Percentiles rank a stretch among this genome's conserved stretches.
phyloP scores from a whole-genome alignment of 2,329 filamentous ascomycete genomes.

The Clonostachys rosea region DNA sequence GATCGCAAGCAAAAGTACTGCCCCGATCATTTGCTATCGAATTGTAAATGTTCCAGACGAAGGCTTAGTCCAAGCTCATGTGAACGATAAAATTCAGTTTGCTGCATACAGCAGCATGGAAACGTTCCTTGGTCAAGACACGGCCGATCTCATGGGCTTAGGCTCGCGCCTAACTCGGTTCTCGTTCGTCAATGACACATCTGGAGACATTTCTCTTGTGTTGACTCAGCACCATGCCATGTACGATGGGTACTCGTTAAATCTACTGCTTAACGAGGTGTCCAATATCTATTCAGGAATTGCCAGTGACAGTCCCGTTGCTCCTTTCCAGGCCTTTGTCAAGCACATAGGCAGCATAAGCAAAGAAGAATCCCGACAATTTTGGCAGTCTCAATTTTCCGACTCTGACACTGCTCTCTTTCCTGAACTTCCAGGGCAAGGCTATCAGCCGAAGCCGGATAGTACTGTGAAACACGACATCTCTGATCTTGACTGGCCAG shows the following conservation, averaged over 20 bases:
- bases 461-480: not conserved
- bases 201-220: not conserved
- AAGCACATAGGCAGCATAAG: constrained; percentile 14
- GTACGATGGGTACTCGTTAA: constrained; percentile 9
- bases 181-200: constrained; percentile 5
- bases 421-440: not conserved
- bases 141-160: constrained; percentile 14
- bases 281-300: not conserved
- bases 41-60: constrained; percentile 3
- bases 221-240: constrained; percentile 11
- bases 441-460: not conserved
- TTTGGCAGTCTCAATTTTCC: not conserved
- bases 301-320: not conserved
- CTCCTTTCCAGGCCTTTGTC: constrained; percentile 32
- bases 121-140: constrained; percentile 22
- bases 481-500: not conserved
- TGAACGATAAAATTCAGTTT: constrained; percentile 24
- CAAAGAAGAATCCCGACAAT: not conserved
- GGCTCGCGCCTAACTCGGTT: constrained; percentile 10
- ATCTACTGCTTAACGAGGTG: not conserved
- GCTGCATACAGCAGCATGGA: constrained; percentile 17
- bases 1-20: not conserved
- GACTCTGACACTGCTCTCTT: not conserved
- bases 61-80: constrained; percentile 33
- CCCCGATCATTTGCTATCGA: not conserved